Evolutionary conservation across 31 red algal species (phyloP).

Genomic region (Endocladia muricata): DNA sequence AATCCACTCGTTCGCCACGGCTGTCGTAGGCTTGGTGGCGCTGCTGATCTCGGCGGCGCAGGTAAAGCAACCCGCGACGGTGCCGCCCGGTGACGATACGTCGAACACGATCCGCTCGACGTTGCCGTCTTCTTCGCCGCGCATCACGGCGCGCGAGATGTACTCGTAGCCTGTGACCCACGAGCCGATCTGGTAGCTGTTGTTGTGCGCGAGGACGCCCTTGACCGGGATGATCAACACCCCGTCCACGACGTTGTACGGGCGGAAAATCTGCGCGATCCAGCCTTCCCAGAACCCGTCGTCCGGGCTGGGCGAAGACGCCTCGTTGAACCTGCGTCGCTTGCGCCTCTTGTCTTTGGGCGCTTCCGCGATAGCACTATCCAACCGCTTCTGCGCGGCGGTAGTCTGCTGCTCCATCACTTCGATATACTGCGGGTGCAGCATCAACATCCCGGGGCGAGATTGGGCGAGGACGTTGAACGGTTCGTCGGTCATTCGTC

Average conservation of each 20-base stretch:
- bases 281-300: background rate
- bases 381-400: too few species aligned
- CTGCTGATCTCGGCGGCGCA: background rate
- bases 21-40: background rate
- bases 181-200: background rate
- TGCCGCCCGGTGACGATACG: background rate
- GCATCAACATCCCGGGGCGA: too few species aligned
- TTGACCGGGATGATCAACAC: background rate
- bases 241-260: background rate
- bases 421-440: too few species aligned
- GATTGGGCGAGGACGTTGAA: too few species aligned
- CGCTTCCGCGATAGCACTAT: too few species aligned
- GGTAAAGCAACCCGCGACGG: background rate
- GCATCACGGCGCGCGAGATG: background rate
- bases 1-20: background rate
- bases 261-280: background rate
- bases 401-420: too few species aligned
- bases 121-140: background rate
- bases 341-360: too few species aligned
- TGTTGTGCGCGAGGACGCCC: background rate
- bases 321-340: too few species aligned
- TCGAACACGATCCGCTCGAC: background rate
- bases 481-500: too few species aligned
- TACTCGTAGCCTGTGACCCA: constrained; percentile 1
- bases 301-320: background rate